Evolutionary conservation across 805 yeast species (phyloP), one percentile per base, ranked within the genome.

Genomic region (Pichia heedii): DNA sequence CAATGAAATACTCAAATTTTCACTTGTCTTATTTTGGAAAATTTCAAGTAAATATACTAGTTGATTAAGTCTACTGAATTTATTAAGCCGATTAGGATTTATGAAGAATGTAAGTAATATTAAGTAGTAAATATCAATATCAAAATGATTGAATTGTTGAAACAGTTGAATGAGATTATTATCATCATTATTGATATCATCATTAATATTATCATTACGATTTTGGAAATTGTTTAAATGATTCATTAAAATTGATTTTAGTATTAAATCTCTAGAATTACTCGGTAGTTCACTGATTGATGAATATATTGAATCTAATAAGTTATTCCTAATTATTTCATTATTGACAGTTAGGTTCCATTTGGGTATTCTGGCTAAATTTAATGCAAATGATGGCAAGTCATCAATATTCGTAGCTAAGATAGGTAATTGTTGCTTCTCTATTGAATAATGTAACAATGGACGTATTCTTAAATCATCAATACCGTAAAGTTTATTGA

Each of bases 91-190:
- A 15, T 24, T 6, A 1, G 43, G 47, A 19, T 44, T 44, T 2
- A 26, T 24, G 29, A 44, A 40, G 22, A 40, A 44, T 15, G 21
- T 11, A 3, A 39, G 26, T 20, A 40, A 39, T 16, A 40, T n/a
- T 10, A 44, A 22, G 32, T 44, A 44, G 21, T 22, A 33, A 13
- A 37, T 16, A 24, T 44, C 43, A n/a, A 8, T 5, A 27, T 44
- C 47, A 24, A 39, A 43, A 2, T 21, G 11, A 18, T 36, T 6
- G 1, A 35, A n/a, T 8, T 22, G 22, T 9, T 22, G 5, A 22
- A 22, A 35, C 12, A 22, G 13, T 5, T 34, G 15, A 18, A 21
- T 24, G 27, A 24, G 7, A 24, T 24, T 24, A 24, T 24, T 8
- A 24, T 24, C 11, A 24, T 24, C 11, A 11, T 24, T 24, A 13